Conservation (phyloP, 225 moss, liverwort and hornwort genomes). For the Takakia lepidozioides region DNA sequence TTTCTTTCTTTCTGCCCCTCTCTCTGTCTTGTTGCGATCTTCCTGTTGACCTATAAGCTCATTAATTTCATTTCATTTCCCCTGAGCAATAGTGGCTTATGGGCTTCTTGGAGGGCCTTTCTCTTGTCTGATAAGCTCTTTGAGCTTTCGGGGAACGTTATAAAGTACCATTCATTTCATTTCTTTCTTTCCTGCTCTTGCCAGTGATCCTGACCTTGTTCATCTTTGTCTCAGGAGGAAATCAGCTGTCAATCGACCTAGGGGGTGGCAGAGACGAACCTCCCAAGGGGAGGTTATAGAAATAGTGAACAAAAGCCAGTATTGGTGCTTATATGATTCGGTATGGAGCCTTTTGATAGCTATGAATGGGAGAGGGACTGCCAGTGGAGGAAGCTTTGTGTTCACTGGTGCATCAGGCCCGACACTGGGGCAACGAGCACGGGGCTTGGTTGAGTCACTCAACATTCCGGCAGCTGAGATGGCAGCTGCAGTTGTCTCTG, state of each 20-base stretch:
- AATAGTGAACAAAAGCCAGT: conserved; percentile 7
- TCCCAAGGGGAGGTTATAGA: conserved; percentile 12
- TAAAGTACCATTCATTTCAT: too few relatives aligned
- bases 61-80: too few relatives aligned
- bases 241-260: conserved; percentile 1
- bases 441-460: conserved; percentile 33
- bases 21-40: too few relatives aligned
- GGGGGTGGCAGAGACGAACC: conserved; percentile 12
- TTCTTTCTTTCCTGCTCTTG: background rate
- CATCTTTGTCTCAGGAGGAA: conserved; percentile 1
- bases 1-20: background rate
- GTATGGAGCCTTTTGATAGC: conserved; percentile 26
- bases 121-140: background rate
- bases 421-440: conserved; percentile 33
- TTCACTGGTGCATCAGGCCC: conserved; percentile 24
- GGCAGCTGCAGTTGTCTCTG: conserved; percentile 38
- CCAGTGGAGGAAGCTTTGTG: conserved; percentile 12
- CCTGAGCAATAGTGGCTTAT: too few relatives aligned
- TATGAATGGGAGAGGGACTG: conserved; percentile 28
- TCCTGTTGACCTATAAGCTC: too few relatives aligned
- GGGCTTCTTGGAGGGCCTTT: too few relatives aligned
- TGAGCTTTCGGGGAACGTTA: too few relatives aligned
- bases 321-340: conserved; percentile 26
- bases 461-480: conserved; percentile 36
- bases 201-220: background rate